phyloP scores from a whole-genome alignment of 371 early-diverging fungal genomes.

The Syncephalastrum contaminatum region DNA sequence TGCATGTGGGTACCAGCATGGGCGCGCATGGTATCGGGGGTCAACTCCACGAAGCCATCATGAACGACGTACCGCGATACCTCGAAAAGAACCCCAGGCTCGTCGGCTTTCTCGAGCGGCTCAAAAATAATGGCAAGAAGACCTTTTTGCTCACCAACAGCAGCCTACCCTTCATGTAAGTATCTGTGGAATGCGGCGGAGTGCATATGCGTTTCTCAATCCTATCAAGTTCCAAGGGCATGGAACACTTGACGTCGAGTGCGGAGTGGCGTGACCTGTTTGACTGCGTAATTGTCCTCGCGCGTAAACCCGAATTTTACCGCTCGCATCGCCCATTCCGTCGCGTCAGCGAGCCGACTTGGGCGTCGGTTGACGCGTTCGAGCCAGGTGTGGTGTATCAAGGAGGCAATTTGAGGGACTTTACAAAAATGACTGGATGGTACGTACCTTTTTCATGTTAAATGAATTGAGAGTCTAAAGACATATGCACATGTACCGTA shows the following conservation, averaged over 20 bases:
- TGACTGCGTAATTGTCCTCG: conserved; percentile 60
- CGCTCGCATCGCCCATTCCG: conserved; percentile 57
- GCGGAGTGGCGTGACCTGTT: conserved; percentile 63
- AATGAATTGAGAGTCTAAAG: neutral
- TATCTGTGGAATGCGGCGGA: neutral
- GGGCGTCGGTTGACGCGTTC: conserved; percentile 54
- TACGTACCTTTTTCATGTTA: conserved; percentile 14
- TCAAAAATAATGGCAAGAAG: conserved; percentile 51
- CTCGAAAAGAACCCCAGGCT: conserved; percentile 48
- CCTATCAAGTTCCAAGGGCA: conserved; percentile 41
- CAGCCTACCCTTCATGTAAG: conserved; percentile 54
- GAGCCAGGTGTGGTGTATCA: conserved; percentile 60
- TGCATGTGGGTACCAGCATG: conserved; percentile 43
- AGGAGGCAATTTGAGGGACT: conserved; percentile 62
- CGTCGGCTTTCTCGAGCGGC: conserved; percentile 48
- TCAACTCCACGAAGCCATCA: conserved; percentile 48
- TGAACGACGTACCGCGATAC: conserved; percentile 50
- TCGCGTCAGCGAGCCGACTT: conserved; percentile 44
- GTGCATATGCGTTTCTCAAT: neutral
- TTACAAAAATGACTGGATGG: conserved; percentile 60
- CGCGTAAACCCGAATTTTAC: conserved; percentile 66
- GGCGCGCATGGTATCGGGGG: conserved; percentile 46
- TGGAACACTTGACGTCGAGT: conserved; percentile 51
- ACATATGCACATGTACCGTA: neutral
- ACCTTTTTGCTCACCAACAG: conserved; percentile 64